Conservation (phyloP, 1,139 yeast species). For the Saccharomycopsis phalli region DNA sequence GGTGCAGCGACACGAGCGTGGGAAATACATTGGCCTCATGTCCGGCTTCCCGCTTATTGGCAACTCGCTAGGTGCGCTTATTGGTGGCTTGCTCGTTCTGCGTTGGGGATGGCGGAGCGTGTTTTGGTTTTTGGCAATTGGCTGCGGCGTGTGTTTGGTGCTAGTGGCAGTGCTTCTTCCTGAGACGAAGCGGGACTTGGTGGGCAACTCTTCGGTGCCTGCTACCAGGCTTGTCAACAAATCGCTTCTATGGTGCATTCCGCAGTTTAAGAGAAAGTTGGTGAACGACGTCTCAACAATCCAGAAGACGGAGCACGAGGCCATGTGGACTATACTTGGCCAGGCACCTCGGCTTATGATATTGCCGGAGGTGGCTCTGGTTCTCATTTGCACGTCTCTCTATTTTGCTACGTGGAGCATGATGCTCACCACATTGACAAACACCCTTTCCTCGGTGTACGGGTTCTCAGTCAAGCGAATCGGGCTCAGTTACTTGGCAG, state of each 20-base stretch:
- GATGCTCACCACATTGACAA: constrained; percentile 54
- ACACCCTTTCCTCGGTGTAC: constrained; percentile 41
- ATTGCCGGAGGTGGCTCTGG: constrained; percentile 29
- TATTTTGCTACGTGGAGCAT: constrained; percentile 62
- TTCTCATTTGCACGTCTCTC: constrained; percentile 46
- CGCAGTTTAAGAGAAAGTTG: constrained; percentile 23
- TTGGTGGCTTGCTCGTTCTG: constrained; percentile 59
- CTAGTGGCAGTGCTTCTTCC: constrained; percentile 42
- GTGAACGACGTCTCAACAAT: constrained; percentile 12
- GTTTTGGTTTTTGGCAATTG: constrained; percentile 63
- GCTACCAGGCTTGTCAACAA: constrained; percentile 35
- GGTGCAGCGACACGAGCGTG: constrained; percentile 52
- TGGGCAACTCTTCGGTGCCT: constrained; percentile 52
- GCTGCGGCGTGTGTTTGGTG: constrained; percentile 37
- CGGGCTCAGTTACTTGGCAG: constrained; percentile 54
- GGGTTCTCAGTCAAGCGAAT: constrained; percentile 42
- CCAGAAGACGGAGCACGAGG: constrained; percentile 18
- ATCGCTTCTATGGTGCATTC: constrained; percentile 34
- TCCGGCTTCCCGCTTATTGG: constrained; percentile 62
- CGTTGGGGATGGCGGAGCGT: constrained; percentile 69
- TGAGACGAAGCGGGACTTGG: constrained; percentile 61
- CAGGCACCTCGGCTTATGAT: constrained; percentile 36
- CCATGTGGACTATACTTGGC: constrained; percentile 30
- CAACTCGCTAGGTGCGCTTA: constrained; percentile 65
- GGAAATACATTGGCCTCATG: constrained; percentile 51